Base-by-base conservation (phyloP, 805 yeast species). In the Lipomyces orientalis region DNA sequence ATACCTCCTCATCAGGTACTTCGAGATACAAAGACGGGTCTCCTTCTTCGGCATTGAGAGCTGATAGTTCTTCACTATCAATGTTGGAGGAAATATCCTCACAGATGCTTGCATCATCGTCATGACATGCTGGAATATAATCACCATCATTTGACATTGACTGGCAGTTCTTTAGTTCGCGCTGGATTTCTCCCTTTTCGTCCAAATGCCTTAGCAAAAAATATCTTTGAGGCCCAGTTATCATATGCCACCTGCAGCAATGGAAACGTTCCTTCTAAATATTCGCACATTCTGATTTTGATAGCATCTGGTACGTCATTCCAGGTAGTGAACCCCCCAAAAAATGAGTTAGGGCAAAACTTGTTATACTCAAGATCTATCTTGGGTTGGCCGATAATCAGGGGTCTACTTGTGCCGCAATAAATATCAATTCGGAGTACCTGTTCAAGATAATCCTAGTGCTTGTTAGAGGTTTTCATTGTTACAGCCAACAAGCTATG, bases 151-250 rank as follows among this genome's bases (percentile, higher is more conserved):
- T 39, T 39, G 49, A 39, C 49, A 39, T 14, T 39, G 49, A 39
- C 49, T 39, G 49, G 49, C 3, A 14, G 3, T 39, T 39, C 49
- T 39, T 39, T 39, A 39, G 49, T 16, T 39, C 49, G 49, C 49
- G 49, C 49, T 39, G 49, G 49, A 39, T 39, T 39, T 39, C 49
- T 39, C 49, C 49, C 49, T 39, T 39, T 39, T 39, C 49, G 49
- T 39, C 49, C 49, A 39, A 39, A 39, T 39, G 49, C 49, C 49
- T 39, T 39, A 16, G 49, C 49, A 39, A 39, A 39, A 39, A 39
- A 39, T 39, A 39, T 39, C 49, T 39, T 39, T 39, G 49, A 39
- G 49, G 49, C 49, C 49, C 49, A 39, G 3, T 39, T 39, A 39
- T 39, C 49, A 39, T 39, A 39, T 1, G 49, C 3, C 3, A 39